These are phyloP conservation scores for Cercis canadensis DNA, from an alignment of 306 rosid species.

Conservation along the genomic window DNA sequence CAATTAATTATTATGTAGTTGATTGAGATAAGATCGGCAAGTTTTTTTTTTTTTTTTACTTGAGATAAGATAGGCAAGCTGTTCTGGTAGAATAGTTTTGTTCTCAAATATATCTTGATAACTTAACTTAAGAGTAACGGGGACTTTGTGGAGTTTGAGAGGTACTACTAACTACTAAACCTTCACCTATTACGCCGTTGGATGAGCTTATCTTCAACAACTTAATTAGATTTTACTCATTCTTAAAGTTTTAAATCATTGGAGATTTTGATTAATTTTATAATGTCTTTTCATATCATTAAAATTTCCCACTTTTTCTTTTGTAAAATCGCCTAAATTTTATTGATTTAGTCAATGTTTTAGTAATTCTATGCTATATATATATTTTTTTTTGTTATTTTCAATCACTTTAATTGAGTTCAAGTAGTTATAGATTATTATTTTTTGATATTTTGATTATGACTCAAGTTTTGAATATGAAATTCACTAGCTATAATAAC, in stretches of 20 bases:
- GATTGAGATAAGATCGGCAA: conserved; percentile 1
- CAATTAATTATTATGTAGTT: not conserved
- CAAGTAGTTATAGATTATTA: too few relatives aligned
- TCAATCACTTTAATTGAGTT: too few relatives aligned
- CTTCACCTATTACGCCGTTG: not conserved
- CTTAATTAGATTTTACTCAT: not conserved
- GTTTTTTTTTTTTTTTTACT: too few relatives aligned
- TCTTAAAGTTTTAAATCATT: not conserved
- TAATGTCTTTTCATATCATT: not conserved
- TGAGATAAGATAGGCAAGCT: not conserved
- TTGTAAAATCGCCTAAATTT: not conserved
- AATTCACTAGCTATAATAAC: too few relatives aligned
- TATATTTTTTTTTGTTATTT: too few relatives aligned
- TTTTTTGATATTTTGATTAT: too few relatives aligned
- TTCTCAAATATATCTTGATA: conserved; percentile 6
- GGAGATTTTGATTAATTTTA: conserved; percentile 2
- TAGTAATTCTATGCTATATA: too few relatives aligned
- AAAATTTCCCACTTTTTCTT: not conserved
- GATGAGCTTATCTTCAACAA: not conserved
- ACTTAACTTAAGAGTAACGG: conserved; percentile 25
- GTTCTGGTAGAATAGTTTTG: conserved; percentile 10
- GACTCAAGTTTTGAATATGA: too few relatives aligned
- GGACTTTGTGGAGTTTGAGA: conserved; percentile 18
- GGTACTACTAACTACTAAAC: not conserved
- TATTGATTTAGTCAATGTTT: not conserved